A percentile compares a stretch with the other conserved stretches of the same genome.
Evolutionary conservation across 352 stramenopile genomes (phyloP).

Genomic region (Globisporangium orthogonon): DNA sequence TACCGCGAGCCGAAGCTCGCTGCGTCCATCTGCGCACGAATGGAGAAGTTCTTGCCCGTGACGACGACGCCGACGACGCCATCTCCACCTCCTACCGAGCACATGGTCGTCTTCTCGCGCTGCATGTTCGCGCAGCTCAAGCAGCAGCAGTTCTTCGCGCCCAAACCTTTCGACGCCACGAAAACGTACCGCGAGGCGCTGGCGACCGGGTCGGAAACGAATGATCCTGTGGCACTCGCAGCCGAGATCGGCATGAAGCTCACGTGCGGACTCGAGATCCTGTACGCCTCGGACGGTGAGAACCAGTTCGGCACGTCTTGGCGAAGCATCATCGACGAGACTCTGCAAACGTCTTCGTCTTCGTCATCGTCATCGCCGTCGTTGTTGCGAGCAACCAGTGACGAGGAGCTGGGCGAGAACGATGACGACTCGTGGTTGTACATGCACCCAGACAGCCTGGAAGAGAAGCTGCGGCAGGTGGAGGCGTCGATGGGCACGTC

Average conservation of each 20-base stretch:
- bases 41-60: conserved; percentile 38
- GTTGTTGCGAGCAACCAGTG: neutral
- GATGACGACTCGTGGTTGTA: conserved; percentile 82
- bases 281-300: conserved; percentile 35
- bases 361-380: neutral
- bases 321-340: conserved; percentile 30
- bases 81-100: conserved; percentile 9
- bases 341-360: conserved; percentile 4
- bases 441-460: conserved; percentile 63
- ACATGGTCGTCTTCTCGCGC: conserved; percentile 60
- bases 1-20: conserved; percentile 57
- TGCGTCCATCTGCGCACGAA: conserved; percentile 38
- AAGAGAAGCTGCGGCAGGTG: conserved; percentile 45
- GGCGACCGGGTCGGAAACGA: conserved; percentile 5
- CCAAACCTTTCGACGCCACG: conserved; percentile 39
- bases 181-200: conserved; percentile 15
- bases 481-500: conserved; percentile 11
- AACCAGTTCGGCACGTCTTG: conserved; percentile 44
- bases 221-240: conserved; percentile 11
- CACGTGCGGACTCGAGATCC: conserved; percentile 63
- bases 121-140: conserved; percentile 82
- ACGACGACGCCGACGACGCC: neutral
- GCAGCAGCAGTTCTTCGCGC: conserved; percentile 66
- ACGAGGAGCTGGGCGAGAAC: conserved; percentile 21
- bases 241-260: conserved; percentile 73